Conservation (phyloP, 306 rosid species). For the Potentilla sterilis region DNA sequence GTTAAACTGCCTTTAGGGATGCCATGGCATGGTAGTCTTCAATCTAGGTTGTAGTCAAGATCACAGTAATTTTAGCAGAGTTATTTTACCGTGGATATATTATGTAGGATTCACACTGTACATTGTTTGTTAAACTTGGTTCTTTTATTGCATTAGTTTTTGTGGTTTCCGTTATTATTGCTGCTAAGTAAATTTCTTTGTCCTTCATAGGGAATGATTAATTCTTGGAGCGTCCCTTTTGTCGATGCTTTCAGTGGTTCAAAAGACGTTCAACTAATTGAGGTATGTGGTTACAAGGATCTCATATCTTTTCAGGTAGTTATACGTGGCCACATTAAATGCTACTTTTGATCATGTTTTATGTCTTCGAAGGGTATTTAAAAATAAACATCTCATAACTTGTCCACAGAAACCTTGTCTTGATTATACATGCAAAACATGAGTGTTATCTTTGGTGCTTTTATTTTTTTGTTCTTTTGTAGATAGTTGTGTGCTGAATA, state of each 20-base stretch:
- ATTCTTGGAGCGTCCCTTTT: slow-evolving; percentile 81
- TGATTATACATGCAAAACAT: neutral
- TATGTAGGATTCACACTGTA: neutral
- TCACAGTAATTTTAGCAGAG: neutral
- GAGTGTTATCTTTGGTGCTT: neutral
- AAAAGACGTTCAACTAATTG: slow-evolving; percentile 47
- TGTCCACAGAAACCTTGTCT: neutral
- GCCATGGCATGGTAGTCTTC: neutral
- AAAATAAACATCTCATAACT: neutral
- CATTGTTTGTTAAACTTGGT: neutral
- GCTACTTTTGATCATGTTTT: neutral
- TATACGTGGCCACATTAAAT: slow-evolving; percentile 2
- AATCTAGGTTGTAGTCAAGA: neutral
- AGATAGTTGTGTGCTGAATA: neutral
- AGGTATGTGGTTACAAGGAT: slow-evolving; percentile 40
- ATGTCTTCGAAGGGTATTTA: neutral
- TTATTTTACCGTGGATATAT: neutral
- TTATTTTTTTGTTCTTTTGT: neutral
- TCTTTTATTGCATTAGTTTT: neutral
- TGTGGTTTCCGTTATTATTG: slow-evolving; percentile 25
- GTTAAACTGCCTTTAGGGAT: neutral
- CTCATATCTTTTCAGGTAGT: slow-evolving; percentile 10
- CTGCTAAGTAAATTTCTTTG: slow-evolving; percentile 18
- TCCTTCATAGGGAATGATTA: slow-evolving; percentile 60
- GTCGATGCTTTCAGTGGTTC: slow-evolving; percentile 51